Evolutionary conservation across 2,329 filamentous ascomycete species (phyloP), one percentile per base, ranked within the genome.

Genomic region (Fusarium sp.): DNA sequence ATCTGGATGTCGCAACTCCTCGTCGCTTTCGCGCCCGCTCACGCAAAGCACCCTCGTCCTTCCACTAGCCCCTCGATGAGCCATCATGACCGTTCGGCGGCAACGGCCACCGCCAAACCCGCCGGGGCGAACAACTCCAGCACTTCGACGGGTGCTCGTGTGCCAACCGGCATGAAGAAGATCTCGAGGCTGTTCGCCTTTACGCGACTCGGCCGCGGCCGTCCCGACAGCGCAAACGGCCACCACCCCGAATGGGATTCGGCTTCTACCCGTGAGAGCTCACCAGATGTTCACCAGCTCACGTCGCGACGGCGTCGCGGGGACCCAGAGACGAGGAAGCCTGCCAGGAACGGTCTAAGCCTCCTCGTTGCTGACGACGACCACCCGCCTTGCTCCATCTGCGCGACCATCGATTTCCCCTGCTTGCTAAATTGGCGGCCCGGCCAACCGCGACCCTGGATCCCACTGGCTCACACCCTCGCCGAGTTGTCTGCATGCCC

Each of bases 361-460:
- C 77, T 78, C 61, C 79, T 82, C 20, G 61, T 82, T 22, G 77
- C 74, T 56, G 77, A 82, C 20, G 76, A 78, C n/a, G 70, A 72
- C 6, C 68, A 76, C n/a, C 74, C 69, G 38, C 74, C 78, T 11
- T 84, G 82, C 65, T 72, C 78, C 15, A 74, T 76, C 4, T 85
- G 83, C 70, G 75, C 77, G 11, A 80, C 77, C 57, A 82, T 82
- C 47, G 81, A 83, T 65, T 84, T 85, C 66, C 79, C 81, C 30
- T 75, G 70, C 32, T 71, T 83, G 37, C 74, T 84, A 60, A 80
- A 81, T 66, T 84, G 82, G 82, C 75, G 78, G 37, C 80, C 79
- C 4, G 81, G 82, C 25, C 78, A 82, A 68, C 72, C 81, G 17
- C 73, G 82, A 62, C 81, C 82, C 6, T 84, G 82, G 82, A 80